phyloP scores from a whole-genome alignment of 306 rosid species.

The Trifolium repens region DNA sequence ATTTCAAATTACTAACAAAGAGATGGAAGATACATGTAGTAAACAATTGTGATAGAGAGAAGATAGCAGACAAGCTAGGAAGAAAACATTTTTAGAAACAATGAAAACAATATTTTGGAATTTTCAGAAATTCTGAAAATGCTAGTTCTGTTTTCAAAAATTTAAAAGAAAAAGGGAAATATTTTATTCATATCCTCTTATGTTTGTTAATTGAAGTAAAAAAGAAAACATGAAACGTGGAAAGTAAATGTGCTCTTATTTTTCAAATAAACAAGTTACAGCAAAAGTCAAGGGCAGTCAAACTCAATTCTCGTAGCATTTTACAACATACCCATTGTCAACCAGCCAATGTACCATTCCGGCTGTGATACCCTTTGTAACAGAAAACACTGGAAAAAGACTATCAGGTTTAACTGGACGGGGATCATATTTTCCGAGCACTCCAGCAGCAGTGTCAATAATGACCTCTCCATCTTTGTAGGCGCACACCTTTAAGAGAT shows the following conservation, averaged over 20 bases:
- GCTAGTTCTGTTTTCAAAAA: background rate
- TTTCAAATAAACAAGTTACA: background rate
- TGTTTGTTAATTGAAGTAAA: background rate
- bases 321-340: constrained; percentile 73
- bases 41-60: background rate
- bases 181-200: background rate
- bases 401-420: constrained; percentile 97
- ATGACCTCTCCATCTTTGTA: constrained; percentile 97
- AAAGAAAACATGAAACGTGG: background rate
- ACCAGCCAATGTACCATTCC: constrained; percentile 99
- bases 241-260: background rate
- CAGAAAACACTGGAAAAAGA: constrained; percentile 95
- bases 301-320: constrained; percentile 25
- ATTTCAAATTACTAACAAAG: background rate
- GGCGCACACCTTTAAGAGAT: constrained; percentile 84
- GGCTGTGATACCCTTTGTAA: constrained; percentile 88
- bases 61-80: background rate
- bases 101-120: background rate
- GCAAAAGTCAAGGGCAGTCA: constrained; percentile 24
- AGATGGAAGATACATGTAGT: background rate
- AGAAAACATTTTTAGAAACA: background rate
- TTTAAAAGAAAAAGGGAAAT: background rate
- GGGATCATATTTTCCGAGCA: constrained; percentile 97
- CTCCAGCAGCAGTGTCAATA: constrained; percentile 97
- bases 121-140: background rate